Base-by-base conservation (phyloP, 345 rosid species). In the Zanthoxylum bungeanum region DNA sequence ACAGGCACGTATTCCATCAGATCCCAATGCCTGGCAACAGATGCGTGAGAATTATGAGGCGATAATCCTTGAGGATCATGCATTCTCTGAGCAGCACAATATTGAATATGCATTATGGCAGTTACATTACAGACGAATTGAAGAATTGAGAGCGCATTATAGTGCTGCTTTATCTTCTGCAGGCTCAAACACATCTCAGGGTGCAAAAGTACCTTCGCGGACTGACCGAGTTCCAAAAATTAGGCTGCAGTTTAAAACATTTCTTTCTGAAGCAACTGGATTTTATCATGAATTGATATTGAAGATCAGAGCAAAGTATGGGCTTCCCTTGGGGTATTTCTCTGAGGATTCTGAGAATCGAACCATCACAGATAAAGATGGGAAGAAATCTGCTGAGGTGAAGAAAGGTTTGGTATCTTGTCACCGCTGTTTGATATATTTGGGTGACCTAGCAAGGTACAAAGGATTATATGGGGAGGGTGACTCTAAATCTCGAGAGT, bases 1-100 rank as follows among this genome's bases (percentile, higher is more conserved):
- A 40, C 87, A 91, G 83, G 91, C 91, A 71, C 86, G 98, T 21
- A 55, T 83, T 76, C 98, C 91, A 12, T 84, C 86, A 21, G 98
- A 92, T 71, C 97, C 94, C 6, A 89, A 84, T 87, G 72, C 90
- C 44, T 89, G 97, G 97, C 98, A 87, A 67, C 99, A 89, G 71
- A 87, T 92, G 82, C 99, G 99, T 63, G 98, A 92, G 91, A 95
- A 92, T 76, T 92, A 87, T 75, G 99, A 95, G 84, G 88, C 93
- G 6, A 92, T 95, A 79, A 79, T 95, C 80, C 94, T 95, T 46
- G 96, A 88, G 81, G 98, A 92, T 74, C 88, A 92, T 85, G 84
- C 89, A 63, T 91, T 95, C 74, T 82, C 97, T 56, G 99, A 95
- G 91, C 86, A 88, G 78, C 83, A 91, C 79, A 86, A 64, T 77